These are phyloP conservation scores for Gomphus bonarii DNA, from an alignment of 1,284 basidiomycete species.

Conservation along the genomic window DNA sequence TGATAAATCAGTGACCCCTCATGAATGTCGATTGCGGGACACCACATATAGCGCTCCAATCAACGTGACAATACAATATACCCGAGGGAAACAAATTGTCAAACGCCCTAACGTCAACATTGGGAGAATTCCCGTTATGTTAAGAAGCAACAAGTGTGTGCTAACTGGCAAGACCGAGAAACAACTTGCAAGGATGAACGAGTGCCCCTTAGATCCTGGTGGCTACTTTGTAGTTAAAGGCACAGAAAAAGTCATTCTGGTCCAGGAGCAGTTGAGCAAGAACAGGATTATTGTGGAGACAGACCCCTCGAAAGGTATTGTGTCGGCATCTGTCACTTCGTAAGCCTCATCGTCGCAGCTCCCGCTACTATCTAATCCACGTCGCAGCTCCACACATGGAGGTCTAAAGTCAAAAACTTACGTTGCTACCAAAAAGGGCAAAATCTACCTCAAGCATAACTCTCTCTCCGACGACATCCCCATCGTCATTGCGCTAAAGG, in stretches of 20 bases:
- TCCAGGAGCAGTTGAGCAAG: constrained; percentile 98
- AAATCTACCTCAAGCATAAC: constrained; percentile 97
- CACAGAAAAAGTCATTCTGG: constrained; percentile 98
- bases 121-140: constrained; percentile 94
- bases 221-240: constrained; percentile 99
- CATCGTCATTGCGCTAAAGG: constrained; percentile 93
- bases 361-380: not conserved
- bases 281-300: constrained; percentile 99
- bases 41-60: constrained; percentile 94
- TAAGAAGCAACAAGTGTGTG: constrained; percentile 90
- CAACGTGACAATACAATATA: constrained; percentile 93
- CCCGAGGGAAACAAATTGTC: constrained; percentile 85
- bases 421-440: constrained; percentile 88
- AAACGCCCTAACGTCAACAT: constrained; percentile 80
- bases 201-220: constrained; percentile 97
- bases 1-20: constrained; percentile 85
- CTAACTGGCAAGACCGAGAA: constrained; percentile 71
- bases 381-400: constrained; percentile 79
- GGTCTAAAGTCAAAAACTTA: constrained; percentile 99
- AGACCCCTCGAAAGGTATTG: constrained; percentile 82
- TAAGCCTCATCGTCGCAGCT: constrained; percentile 31
- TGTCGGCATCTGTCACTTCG: constrained; percentile 97
- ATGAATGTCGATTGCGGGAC: constrained; percentile 96
- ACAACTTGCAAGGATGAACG: constrained; percentile 85
- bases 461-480: constrained; percentile 97